Conservation (phyloP, 2,329 filamentous ascomycete genomes). For the Talaromyces sp. region DNA sequence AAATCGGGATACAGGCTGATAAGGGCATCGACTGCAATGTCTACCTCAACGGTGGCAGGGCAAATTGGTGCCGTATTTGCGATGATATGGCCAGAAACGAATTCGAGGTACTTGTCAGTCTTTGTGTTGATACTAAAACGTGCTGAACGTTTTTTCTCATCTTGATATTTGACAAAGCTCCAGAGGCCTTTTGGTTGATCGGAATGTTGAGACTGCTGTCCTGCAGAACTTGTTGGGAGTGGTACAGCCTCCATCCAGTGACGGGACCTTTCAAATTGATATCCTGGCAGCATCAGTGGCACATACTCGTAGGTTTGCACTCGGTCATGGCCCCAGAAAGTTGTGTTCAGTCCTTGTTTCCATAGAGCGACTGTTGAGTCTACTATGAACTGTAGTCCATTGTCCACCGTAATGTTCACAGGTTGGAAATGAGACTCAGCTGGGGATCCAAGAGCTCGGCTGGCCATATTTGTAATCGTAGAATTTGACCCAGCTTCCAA, state of each 20-base stretch:
- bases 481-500: slow-evolving; percentile 42
- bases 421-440: slow-evolving; percentile 11
- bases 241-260: slow-evolving; percentile 26
- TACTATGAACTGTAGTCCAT: slow-evolving; percentile 4
- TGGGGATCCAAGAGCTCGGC: slow-evolving; percentile 18
- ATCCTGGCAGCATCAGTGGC: slow-evolving; percentile 25
- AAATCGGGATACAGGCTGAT: slow-evolving; percentile 25
- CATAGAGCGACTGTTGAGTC: slow-evolving; percentile 19
- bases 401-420: slow-evolving; percentile 9
- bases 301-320: slow-evolving; percentile 18
- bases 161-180: slow-evolving; percentile 21
- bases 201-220: background rate
- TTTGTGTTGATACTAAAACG: slow-evolving; percentile 42
- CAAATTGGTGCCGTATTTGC: slow-evolving; percentile 34
- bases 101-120: slow-evolving; percentile 26
- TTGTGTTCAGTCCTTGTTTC: slow-evolving; percentile 18
- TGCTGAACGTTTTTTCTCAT: slow-evolving; percentile 3
- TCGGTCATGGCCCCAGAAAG: slow-evolving; percentile 26
- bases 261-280: slow-evolving; percentile 29
- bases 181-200: slow-evolving; percentile 17
- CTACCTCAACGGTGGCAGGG: slow-evolving; percentile 37
- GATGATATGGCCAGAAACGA: slow-evolving; percentile 37
- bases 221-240: background rate
- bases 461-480: slow-evolving; percentile 28
- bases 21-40: slow-evolving; percentile 28